Evolutionary conservation across 495 filamentous ascomycete species (phyloP), one percentile per base, ranked within the genome.

Genomic region (Bathelium albidoporum): DNA sequence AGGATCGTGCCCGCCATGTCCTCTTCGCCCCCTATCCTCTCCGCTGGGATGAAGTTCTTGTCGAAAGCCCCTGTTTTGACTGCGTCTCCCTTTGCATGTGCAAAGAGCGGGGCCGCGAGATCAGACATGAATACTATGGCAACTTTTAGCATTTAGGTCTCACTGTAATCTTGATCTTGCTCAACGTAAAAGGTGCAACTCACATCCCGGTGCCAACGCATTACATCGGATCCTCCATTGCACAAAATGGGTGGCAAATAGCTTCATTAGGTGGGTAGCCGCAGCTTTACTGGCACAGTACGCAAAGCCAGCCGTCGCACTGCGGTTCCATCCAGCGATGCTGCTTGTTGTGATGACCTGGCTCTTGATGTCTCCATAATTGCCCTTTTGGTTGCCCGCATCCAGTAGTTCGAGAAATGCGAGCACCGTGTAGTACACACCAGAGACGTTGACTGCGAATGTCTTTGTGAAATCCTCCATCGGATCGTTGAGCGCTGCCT

Each of bases 351-450:
- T 70, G 22, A 77, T 67, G 39, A 77, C 69, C 58, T 77, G 74
- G 41, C 69, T 69, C 70, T 67, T 72, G 14, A 49, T 22, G 28
- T 70, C 68, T 36, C 65, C 55, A 58, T 43, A 18, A 16, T 66
- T 66, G 7, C 59, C 64, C 32, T 70, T 68, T 61, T 67, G 66
- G 59, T 75, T 80, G 2, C 77, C 78, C 16, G 68, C 72, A 61
- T 78, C 75, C 22, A 81, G 75, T 1, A 81, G 71, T 36, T 72
- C 67, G 4, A 80, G 65, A 62, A 81, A 81, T 1, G 79, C 78
- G 7, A 75, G 63, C 29, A 73, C 69, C 29, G 75, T 73, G 67
- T 75, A 79, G 58, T 70, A 74, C 5, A 71, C 69, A 10, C 71
- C 71, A 0, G 76, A 67, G 1, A 61, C 65, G 64, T 81, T 81